Evolutionary conservation across 169 alveolate species (phyloP).

Genomic region (Plasmodium gonderi): DNA sequence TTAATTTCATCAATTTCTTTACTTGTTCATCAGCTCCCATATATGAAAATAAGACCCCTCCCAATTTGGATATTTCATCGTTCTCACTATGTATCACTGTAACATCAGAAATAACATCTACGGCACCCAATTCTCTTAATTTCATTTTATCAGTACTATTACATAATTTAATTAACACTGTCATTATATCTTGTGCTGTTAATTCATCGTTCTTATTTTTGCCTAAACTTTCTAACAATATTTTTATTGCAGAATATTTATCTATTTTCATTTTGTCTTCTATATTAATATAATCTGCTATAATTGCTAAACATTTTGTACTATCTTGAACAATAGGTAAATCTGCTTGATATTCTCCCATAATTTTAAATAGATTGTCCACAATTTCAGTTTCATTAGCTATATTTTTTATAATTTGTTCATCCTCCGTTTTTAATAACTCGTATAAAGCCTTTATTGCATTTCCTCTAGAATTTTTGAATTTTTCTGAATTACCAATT

Average conservation of each 20-base stretch:
- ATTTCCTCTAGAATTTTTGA: slow-evolving; percentile 59
- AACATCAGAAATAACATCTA: slow-evolving; percentile 89
- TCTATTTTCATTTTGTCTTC: slow-evolving; percentile 72
- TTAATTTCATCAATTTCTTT: slow-evolving; percentile 88
- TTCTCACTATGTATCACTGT: slow-evolving; percentile 89
- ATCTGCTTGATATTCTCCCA: slow-evolving; percentile 79
- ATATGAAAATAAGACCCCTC: slow-evolving; percentile 90
- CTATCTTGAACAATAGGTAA: slow-evolving; percentile 76
- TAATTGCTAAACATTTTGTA: slow-evolving; percentile 74
- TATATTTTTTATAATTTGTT: slow-evolving; percentile 76
- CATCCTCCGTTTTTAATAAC: slow-evolving; percentile 80
- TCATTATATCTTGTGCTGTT: slow-evolving; percentile 80
- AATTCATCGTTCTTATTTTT: slow-evolving; percentile 85
- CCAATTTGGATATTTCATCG: slow-evolving; percentile 84
- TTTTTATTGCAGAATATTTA: slow-evolving; percentile 78
- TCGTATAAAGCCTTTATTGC: slow-evolving; percentile 83
- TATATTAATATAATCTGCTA: slow-evolving; percentile 75
- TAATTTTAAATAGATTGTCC: slow-evolving; percentile 74
- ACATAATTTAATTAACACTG: slow-evolving; percentile 81
- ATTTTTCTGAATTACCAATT: slow-evolving; percentile 64
- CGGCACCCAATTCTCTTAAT: slow-evolving; percentile 87
- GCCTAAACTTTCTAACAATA: slow-evolving; percentile 79
- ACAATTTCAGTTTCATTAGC: slow-evolving; percentile 76
- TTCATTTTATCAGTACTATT: slow-evolving; percentile 80
- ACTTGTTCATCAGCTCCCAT: slow-evolving; percentile 94